Conservation (phyloP, 768 basidiomycete genomes). For the Auricularia sp. region DNA sequence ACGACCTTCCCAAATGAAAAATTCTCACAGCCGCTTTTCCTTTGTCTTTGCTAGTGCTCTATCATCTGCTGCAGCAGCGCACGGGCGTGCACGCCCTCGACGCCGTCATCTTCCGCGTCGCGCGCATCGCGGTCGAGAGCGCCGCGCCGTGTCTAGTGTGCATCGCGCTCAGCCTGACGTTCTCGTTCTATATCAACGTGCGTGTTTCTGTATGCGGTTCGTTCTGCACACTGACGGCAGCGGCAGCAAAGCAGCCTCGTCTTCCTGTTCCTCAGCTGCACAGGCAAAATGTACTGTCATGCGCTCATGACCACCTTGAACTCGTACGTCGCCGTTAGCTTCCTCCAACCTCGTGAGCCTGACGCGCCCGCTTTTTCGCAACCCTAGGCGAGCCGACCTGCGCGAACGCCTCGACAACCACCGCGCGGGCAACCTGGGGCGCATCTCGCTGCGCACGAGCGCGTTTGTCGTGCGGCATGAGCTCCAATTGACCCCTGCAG, state of each 20-base stretch:
- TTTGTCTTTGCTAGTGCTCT: neutral
- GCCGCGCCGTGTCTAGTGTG: neutral
- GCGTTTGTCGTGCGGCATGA: neutral
- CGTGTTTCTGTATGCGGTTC: neutral
- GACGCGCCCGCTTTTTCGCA: too few relatives aligned
- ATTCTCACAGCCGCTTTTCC: too few relatives aligned
- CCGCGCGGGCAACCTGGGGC: neutral
- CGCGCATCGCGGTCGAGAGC: neutral
- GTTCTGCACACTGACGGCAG: neutral
- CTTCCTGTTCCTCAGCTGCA: neutral
- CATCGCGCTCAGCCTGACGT: neutral
- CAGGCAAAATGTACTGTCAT: neutral
- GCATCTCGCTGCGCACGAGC: neutral
- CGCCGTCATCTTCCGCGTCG: neutral
- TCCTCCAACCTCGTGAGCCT: too few relatives aligned
- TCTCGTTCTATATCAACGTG: neutral
- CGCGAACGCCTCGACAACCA: neutral
- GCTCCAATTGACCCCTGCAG: too few relatives aligned
- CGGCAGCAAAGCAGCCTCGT: neutral
- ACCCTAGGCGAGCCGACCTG: neutral
- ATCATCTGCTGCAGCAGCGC: neutral
- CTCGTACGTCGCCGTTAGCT: neutral
- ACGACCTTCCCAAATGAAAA: too few relatives aligned
- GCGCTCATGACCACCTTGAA: neutral
- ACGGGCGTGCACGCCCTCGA: neutral